A percentile compares a stretch with the other conserved stretches of the same genome.
These are phyloP conservation scores for Lactarius quietus DNA, from an alignment of 768 basidiomycete species.

Conservation along the genomic window DNA sequence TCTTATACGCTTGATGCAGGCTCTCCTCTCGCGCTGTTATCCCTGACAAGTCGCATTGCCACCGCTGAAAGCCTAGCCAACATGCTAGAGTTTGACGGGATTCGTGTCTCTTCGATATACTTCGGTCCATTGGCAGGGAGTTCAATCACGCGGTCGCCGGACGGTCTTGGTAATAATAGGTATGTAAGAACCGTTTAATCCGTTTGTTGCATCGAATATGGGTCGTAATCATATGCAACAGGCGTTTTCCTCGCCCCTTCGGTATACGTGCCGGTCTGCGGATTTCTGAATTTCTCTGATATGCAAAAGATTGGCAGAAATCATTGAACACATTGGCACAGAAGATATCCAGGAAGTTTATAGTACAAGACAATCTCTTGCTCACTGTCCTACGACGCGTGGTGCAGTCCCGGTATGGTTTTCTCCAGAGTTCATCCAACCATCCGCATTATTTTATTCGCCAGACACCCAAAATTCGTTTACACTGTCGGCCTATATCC, in stretches of 20 bases:
- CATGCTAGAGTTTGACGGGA: constrained; percentile 12
- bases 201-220: not conserved
- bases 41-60: constrained; percentile 6
- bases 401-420: constrained; percentile 23
- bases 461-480: constrained; percentile 24
- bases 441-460: not conserved
- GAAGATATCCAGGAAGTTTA: constrained; percentile 18
- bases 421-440: not conserved
- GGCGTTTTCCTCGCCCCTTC: constrained; percentile 3
- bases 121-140: constrained; percentile 10
- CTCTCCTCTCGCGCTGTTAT: constrained; percentile 10
- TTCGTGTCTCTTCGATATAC: constrained; percentile 18
- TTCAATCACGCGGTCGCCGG: not conserved
- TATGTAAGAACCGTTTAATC: not conserved
- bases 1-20: not conserved
- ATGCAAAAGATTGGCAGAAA: constrained; percentile 17
- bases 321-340: not conserved
- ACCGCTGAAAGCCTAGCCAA: constrained; percentile 16
- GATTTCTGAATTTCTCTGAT: constrained; percentile 2
- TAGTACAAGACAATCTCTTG: constrained; percentile 13
- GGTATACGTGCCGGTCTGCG: constrained; percentile 11
- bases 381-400: constrained; percentile 13
- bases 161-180: not conserved
- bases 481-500: constrained; percentile 24
- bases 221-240: not conserved